A percentile compares a stretch with the other conserved stretches of the same genome.
phyloP scores from a whole-genome alignment of 495 filamentous ascomycete genomes.

The Neurospora africana region DNA sequence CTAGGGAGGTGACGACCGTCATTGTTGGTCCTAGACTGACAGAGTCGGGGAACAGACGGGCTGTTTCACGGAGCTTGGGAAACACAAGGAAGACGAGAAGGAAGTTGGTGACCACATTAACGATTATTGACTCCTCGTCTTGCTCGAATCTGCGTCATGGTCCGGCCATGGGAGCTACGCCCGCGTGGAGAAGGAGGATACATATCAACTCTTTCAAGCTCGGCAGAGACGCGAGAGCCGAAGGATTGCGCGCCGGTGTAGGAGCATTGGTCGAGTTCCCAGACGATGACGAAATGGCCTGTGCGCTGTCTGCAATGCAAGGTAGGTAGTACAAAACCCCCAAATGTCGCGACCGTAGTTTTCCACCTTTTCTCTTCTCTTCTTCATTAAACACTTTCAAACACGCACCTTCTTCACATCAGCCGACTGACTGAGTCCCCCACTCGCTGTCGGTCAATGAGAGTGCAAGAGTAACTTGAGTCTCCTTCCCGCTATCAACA shows the following conservation, averaged over 20 bases:
- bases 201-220: slow-evolving; percentile 31
- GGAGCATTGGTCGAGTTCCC: slow-evolving; percentile 37
- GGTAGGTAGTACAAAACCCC: not conserved
- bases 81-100: slow-evolving; percentile 37
- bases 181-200: slow-evolving; percentile 37
- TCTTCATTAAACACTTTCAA: slow-evolving; percentile 31
- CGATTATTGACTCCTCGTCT: slow-evolving; percentile 37
- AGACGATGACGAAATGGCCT: slow-evolving; percentile 29
- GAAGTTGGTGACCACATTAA: slow-evolving; percentile 43
- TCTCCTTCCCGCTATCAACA: not conserved
- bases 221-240: slow-evolving; percentile 9
- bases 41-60: not conserved
- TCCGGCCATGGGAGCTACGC: slow-evolving; percentile 8
- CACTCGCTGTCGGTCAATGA: slow-evolving; percentile 42
- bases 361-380: slow-evolving; percentile 9
- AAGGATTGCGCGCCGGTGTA: slow-evolving; percentile 20
- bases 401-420: slow-evolving; percentile 36
- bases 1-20: slow-evolving; percentile 17
- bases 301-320: not conserved
- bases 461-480: slow-evolving; percentile 31
- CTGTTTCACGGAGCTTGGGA: slow-evolving; percentile 27
- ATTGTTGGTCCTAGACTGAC: slow-evolving; percentile 15
- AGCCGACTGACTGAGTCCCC: slow-evolving; percentile 32
- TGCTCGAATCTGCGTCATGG: slow-evolving; percentile 18
- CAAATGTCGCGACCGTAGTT: not conserved